Evolutionary conservation across 1,139 yeast species (phyloP), one percentile per base, ranked within the genome.

Genomic region (Zygosaccharomyces sapae): DNA sequence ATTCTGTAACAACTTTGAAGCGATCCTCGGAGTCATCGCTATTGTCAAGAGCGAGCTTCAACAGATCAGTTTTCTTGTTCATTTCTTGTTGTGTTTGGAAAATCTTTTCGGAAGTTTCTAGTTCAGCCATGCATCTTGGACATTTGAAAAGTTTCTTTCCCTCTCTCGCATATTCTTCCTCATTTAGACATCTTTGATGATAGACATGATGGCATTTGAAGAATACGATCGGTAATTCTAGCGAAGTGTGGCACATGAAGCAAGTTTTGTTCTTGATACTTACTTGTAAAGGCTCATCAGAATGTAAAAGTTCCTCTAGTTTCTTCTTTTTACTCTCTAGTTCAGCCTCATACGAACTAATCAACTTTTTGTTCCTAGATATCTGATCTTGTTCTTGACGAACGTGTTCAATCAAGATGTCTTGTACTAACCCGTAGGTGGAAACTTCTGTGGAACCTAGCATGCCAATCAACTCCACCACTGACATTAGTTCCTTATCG

Each of bases 181-280:
- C 82, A 44, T 75, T 74, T 19, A 92, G 67, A 60, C 98, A 92
- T 44, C 86, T 73, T 56, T 85, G 88, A 63, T 92, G 98, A 61
- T 80, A 89, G 3, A 95, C 81, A 60, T 92, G 98, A 45, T 77
- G 77, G 69, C 98, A 92, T 51, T 82, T 80, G 70, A 90, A 94
- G 59, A 87, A 95, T 1, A 86, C 77, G 6, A 84, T 77, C 0
- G 97, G 97, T 46, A 83, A 74, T 50, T 88, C 95, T 29, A 92
- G 69, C 22, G 79, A 74, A 44, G 77, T 72, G 12, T 79, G 73
- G 63, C 98, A 94, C 5, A 82, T 75, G 16, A 82, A 72, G 64
- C 98, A 94, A 43, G 74, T 75, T 20, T 83, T 75, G 53, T 83
- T 80, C 58, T 86, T 90, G 2, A 89, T 72, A 5, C 81, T 74